A percentile compares a stretch with the other conserved stretches of the same genome.
These are phyloP conservation scores for Xylaria sp. DNA, from an alignment of 2,329 filamentous ascomycete species.

Conservation along the genomic window DNA sequence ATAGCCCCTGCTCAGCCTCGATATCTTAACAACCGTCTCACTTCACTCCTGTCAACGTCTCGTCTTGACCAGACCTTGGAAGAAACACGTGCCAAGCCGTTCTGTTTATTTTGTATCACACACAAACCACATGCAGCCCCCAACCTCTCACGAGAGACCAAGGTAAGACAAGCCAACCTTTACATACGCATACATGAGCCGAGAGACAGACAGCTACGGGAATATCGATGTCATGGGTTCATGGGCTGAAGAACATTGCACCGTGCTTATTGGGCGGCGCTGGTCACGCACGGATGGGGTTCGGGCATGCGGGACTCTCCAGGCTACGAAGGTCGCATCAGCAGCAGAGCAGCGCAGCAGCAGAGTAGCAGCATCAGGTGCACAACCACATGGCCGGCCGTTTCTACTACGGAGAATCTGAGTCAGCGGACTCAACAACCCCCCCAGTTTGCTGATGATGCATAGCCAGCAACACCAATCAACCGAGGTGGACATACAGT, in stretches of 20 bases:
- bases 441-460: slow-evolving; percentile 6
- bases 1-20: slow-evolving; percentile 14
- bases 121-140: slow-evolving; percentile 24
- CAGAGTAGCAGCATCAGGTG: background rate
- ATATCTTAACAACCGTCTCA: background rate
- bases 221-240: slow-evolving; percentile 10
- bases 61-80: background rate
- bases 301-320: slow-evolving; percentile 9
- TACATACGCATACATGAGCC: slow-evolving; percentile 13
- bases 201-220: slow-evolving; percentile 7
- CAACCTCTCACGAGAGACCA: background rate
- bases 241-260: background rate
- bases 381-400: slow-evolving; percentile 16
- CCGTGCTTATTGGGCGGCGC: background rate
- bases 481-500: background rate
- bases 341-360: background rate
- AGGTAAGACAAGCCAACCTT: slow-evolving; percentile 15
- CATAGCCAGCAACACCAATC: background rate
- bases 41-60: slow-evolving; percentile 1
- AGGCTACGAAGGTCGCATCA: background rate
- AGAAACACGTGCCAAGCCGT: background rate
- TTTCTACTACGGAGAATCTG: slow-evolving; percentile 14
- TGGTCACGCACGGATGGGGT: slow-evolving; percentile 31
- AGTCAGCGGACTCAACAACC: slow-evolving; percentile 23
- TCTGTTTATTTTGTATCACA: slow-evolving; percentile 12